phyloP scores from a whole-genome alignment of 768 basidiomycete genomes.

The Baorangia bicolor region DNA sequence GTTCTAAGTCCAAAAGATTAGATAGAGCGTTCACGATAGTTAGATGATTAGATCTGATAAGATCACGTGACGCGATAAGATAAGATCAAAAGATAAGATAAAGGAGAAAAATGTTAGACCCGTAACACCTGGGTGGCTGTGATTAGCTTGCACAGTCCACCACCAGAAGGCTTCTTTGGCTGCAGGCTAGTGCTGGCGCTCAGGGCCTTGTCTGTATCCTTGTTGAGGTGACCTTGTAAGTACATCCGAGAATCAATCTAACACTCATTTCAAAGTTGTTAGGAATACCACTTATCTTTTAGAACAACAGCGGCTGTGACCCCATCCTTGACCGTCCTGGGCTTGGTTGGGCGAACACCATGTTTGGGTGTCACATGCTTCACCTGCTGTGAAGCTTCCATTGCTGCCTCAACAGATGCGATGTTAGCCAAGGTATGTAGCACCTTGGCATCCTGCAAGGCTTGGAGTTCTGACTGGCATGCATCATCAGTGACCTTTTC shows the following conservation, averaged over 20 bases:
- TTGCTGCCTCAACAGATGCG: background rate
- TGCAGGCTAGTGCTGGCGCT: too few relatives aligned
- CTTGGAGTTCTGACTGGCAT: background rate
- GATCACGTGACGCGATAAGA: too few relatives aligned
- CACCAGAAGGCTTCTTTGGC: too few relatives aligned
- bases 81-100: too few relatives aligned
- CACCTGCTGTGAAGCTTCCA: background rate
- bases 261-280: background rate
- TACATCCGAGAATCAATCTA: too few relatives aligned
- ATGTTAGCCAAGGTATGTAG: background rate
- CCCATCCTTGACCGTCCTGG: background rate
- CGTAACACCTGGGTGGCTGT: too few relatives aligned
- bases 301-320: background rate
- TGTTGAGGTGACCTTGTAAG: too few relatives aligned
- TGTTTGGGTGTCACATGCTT: background rate
- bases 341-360: background rate
- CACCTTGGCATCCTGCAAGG: background rate
- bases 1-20: too few relatives aligned
- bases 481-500: background rate
- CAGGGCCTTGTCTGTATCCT: too few relatives aligned
- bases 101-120: too few relatives aligned
- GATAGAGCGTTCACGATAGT: too few relatives aligned
- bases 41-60: too few relatives aligned
- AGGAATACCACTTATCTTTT: background rate
- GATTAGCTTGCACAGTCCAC: background rate